These are phyloP conservation scores for Teratosphaeria destructans DNA, from an alignment of 2,329 filamentous ascomycete species.

Conservation along the genomic window DNA sequence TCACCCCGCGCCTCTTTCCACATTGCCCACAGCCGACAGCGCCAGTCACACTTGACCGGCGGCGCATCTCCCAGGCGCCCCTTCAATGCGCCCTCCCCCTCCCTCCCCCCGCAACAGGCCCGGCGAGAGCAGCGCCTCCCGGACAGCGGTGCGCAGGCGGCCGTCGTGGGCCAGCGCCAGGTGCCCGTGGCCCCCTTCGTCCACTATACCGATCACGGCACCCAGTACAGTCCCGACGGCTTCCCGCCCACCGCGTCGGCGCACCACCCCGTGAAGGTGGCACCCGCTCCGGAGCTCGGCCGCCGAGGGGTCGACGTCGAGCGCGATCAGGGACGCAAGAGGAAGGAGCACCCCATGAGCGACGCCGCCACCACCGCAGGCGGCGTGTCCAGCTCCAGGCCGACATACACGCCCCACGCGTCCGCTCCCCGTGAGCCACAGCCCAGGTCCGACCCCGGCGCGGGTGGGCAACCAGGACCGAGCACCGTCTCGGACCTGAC, in stretches of 20 bases:
- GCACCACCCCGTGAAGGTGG: constrained; percentile 3
- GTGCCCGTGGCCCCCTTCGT: background rate
- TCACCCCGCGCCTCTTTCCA: constrained; percentile 18
- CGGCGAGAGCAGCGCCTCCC: background rate
- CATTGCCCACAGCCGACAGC: constrained; percentile 3
- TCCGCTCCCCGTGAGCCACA: constrained; percentile 4
- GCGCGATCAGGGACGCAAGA: background rate
- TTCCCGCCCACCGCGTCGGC: constrained; percentile 32
- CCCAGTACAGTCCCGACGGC: constrained; percentile 45
- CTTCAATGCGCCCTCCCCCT: constrained; percentile 5
- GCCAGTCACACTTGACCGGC: constrained; percentile 1
- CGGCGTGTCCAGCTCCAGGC: background rate
- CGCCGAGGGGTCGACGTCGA: background rate
- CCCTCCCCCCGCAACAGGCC: background rate
- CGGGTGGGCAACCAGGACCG: background rate
- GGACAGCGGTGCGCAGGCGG: background rate
- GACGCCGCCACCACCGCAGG: background rate
- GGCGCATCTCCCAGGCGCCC: constrained; percentile 3
- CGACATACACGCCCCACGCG: background rate
- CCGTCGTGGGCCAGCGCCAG: background rate
- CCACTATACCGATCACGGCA: constrained; percentile 37
- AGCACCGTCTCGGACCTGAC: background rate
- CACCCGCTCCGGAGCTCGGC: constrained; percentile 7
- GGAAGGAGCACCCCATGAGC: background rate
- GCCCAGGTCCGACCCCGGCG: constrained; percentile 3